phyloP scores from a whole-genome alignment of 768 basidiomycete genomes.

The Lanmaoa pseudosensibilis region DNA sequence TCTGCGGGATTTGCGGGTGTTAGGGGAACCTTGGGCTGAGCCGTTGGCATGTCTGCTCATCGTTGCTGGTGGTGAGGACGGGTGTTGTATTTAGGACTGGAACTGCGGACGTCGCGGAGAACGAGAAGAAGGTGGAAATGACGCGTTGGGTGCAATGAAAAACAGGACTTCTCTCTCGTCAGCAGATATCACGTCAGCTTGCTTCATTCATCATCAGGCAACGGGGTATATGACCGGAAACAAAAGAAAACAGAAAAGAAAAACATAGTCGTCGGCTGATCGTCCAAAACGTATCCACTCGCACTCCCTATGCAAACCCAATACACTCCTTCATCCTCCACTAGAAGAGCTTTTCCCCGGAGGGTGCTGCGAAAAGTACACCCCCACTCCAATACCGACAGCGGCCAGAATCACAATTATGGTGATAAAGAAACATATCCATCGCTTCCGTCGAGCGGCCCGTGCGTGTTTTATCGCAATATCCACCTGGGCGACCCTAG shows the following conservation, averaged over 20 bases:
- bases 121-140: conserved; percentile 8
- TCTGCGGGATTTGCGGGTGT: conserved; percentile 38
- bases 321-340: not conserved
- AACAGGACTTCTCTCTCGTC: conserved; percentile 1
- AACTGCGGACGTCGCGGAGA: not conserved
- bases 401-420: conserved; percentile 58
- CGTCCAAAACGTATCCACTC: not conserved
- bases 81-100: not conserved
- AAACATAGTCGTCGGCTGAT: not conserved
- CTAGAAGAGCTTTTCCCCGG: not conserved
- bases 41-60: conserved; percentile 30
- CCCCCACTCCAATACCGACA: conserved; percentile 30
- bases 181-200: conserved; percentile 23
- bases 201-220: not conserved
- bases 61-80: conserved; percentile 10
- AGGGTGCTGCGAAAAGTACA: conserved; percentile 24
- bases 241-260: not conserved
- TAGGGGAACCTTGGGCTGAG: conserved; percentile 32
- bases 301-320: not conserved
- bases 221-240: conserved; percentile 4
- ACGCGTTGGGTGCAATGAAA: conserved; percentile 16
- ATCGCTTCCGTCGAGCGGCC: conserved; percentile 74
- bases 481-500: conserved; percentile 60
- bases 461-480: conserved; percentile 69
- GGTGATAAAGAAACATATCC: conserved; percentile 77